Base-by-base conservation (phyloP, 2,329 filamentous ascomycete genomes). In the Remersonia thermophila region DNA sequence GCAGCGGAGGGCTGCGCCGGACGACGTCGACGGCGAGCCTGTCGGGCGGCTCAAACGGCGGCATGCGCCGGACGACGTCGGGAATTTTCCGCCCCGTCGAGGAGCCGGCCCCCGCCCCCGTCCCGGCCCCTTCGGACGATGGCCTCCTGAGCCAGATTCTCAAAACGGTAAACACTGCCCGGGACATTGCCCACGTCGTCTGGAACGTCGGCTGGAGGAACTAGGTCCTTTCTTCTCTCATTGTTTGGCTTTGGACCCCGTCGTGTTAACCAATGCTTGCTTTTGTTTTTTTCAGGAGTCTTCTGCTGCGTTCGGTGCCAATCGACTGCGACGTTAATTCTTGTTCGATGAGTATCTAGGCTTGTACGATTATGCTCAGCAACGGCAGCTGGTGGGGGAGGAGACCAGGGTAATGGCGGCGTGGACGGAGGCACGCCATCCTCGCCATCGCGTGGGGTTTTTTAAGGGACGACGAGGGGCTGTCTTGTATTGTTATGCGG, bases 61-160 rank as follows among this genome's bases (percentile, higher is more conserved):
- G 78, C 35, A 78, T 93, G 66, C 76, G 80, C 43, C 71, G 86
- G 47, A 93, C 84, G 14, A 67, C 77, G 34, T 91, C 84, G 27
- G 86, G 85, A 47, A 93, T 93, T 83, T 81, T 93, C 50, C 87
- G 93, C 81, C 83, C 85, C 7, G 81, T 79, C 48, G 82, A 86
- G 48, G 80, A 86, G 48, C 13, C 13, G 11, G 12, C 11, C 12
- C 27, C 7, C 11, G 12, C 11, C 27, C 5, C 27, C 4, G 27
- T 7, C 27, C 76, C 76, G 54, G 67, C 57, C 32, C 66, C 59
- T 33, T 63, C 67, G 42, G 73, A 63, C 51, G 65, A 69, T 35
- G 80, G 80, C 32, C 67, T 93, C 37, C 72, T 93, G 52, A 81
- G 83, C 42, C 77, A 79, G 50, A 77, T 93, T 33, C 76, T 87